Base-by-base conservation (phyloP, 345 rosid genomes). In the Pistacia atlantica region DNA sequence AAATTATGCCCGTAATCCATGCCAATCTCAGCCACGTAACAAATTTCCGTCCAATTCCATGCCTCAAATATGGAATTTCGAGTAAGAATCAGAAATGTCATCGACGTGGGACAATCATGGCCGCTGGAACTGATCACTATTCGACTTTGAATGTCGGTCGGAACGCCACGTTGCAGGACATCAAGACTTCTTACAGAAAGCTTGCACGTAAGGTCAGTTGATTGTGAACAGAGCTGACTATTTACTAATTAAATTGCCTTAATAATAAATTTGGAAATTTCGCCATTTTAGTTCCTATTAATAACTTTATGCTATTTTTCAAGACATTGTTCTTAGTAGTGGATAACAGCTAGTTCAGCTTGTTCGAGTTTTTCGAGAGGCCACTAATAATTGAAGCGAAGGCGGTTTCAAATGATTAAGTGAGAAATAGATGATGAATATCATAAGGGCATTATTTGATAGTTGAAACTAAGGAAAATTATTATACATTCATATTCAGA, bases 181-280 rank as follows among this genome's bases (percentile, higher is more conserved):
- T 93, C 79, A 91, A 95, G 75, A 73, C 87, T 79, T 81, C 98
- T 31, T 95, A 93, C 75, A 84, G 90, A 69, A 91, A 88, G 77
- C 98, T 93, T 35, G 98, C 98, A 76, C 98, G 95, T 77, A 84
- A 95, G 95, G 98, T 95, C 75, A 37, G 83, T 73, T 13, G 0
- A n/a, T 4, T 57, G 5, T 35, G 11, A 17, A 35, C 35, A 8
- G 37, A 37, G 37, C 37, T 61, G 65, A 60, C 18, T 28, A 35
- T 18, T 42, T 42, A 5, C 11, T 67, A 42, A 42, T 42, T 42
- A 42, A 42, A 7, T 7, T 42, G 46, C 46, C 9, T 42, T 31
- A 8, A 5, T 42, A 42, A 42, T 42, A 42, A 42, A 42, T 5
- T 45, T 8, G 7, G 8, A 46, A 48, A 3, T 20, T 74, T 63